A percentile compares a stretch with the other conserved stretches of the same genome.
phyloP scores from a whole-genome alignment of 2,329 filamentous ascomycete species.

The Aureobasidium sp. region DNA sequence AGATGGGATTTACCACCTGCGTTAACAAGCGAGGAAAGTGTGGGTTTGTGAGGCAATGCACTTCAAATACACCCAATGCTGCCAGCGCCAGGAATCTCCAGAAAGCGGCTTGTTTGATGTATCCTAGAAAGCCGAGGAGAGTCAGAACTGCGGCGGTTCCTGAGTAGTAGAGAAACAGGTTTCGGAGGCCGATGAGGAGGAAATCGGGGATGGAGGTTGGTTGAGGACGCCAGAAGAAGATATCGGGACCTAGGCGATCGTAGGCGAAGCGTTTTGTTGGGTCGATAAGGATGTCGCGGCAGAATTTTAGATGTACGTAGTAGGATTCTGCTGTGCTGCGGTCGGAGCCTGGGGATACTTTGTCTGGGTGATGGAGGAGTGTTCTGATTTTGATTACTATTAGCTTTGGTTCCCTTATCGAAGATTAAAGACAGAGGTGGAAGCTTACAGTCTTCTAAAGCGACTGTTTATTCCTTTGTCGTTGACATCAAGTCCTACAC shows the following conservation, averaged over 20 bases:
- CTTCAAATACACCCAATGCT: slow-evolving; percentile 48
- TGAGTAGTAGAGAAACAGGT: slow-evolving; percentile 53
- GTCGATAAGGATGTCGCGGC: slow-evolving; percentile 73
- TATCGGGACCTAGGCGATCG: slow-evolving; percentile 73
- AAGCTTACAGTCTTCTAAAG: slow-evolving; percentile 60
- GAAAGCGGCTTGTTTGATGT: slow-evolving; percentile 56
- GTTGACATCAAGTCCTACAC: slow-evolving; percentile 57
- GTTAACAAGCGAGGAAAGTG: slow-evolving; percentile 36
- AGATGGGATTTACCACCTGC: slow-evolving; percentile 39
- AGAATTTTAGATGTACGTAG: slow-evolving; percentile 77
- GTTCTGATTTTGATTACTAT: slow-evolving; percentile 28
- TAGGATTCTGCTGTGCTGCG: slow-evolving; percentile 39
- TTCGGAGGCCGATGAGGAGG: slow-evolving; percentile 57
- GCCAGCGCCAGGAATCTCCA: slow-evolving; percentile 46
- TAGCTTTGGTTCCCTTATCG: no score
- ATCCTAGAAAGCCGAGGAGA: slow-evolving; percentile 55
- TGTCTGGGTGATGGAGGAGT: slow-evolving; percentile 72
- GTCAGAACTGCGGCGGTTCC: slow-evolving; percentile 50
- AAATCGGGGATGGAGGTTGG: slow-evolving; percentile 66
- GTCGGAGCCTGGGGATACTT: slow-evolving; percentile 42
- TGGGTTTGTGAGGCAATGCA: slow-evolving; percentile 48
- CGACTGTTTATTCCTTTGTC: slow-evolving; percentile 74
- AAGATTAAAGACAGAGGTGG: no score
- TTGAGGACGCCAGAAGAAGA: slow-evolving; percentile 53
- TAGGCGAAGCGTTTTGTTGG: slow-evolving; percentile 76